These are phyloP conservation scores for Chrysosporium queenslandicum DNA, from an alignment of 2,329 filamentous ascomycete species.

Conservation along the genomic window DNA sequence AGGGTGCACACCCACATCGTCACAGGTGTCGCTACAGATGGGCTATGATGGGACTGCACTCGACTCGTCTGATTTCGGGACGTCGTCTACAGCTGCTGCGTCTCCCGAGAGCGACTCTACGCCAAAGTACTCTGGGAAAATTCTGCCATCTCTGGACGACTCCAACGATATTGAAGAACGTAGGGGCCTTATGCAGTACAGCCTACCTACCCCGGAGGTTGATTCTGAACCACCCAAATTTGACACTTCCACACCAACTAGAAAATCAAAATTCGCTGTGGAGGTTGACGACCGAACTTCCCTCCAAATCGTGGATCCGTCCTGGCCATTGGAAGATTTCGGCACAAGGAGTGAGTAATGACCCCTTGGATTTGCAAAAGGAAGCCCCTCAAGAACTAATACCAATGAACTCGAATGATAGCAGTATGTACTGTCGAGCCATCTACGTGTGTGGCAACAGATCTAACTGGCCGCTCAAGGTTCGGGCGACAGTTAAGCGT, in stretches of 20 bases:
- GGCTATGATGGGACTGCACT: neutral
- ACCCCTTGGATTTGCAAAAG: neutral
- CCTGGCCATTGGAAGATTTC: neutral
- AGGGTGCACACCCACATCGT: too few relatives aligned
- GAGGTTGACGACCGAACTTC: neutral
- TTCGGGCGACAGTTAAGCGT: neutral
- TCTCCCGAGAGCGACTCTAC: constrained; percentile 1
- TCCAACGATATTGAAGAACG: neutral
- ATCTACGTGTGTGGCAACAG: neutral
- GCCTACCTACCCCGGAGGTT: neutral
- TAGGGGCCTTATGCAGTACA: neutral
- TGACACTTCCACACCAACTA: neutral
- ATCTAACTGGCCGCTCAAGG: neutral
- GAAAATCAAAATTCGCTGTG: constrained; percentile 1
- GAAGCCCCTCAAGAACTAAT: neutral
- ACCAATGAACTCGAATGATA: neutral
- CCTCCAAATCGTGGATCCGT: neutral
- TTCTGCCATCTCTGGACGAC: neutral
- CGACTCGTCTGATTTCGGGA: neutral
- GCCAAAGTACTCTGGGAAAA: neutral
- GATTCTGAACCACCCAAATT: neutral
- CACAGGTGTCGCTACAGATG: neutral
- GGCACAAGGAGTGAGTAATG: neutral
- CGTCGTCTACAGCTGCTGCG: neutral
- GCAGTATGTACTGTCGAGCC: neutral